Evolutionary conservation across 2,329 filamentous ascomycete genomes (phyloP), one percentile per base, ranked within the genome.

Genomic region (Pseudogymnoascus sp.): DNA sequence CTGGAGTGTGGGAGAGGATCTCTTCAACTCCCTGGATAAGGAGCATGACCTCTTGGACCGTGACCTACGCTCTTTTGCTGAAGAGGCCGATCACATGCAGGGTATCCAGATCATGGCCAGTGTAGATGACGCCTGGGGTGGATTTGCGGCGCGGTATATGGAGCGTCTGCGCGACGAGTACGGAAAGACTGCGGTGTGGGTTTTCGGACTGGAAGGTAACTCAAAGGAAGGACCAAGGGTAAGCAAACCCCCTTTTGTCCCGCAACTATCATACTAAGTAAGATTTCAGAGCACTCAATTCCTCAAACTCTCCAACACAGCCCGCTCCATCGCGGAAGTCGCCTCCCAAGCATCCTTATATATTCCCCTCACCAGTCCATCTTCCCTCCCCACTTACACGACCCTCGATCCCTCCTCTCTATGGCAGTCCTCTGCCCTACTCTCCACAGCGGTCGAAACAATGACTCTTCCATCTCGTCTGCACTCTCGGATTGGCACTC

Each of bases 41-140:
- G 91, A 96, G 68, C 85, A 92, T 66, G 93, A 97, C 68, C 74
- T 97, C 4, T 77, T 97, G 3, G 94, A 99, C 71, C 83, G 92
- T n/a, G 93, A 99, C 72, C 77, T 97, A 66, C 81, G 94, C 37
- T 86, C 86, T 0, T 97, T 97, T 71, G 84, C 87, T 2, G 94
- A 99, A 75, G 94, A 97, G 74, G 94, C 91, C 66, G 94, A 99
- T 73, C 86, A 91, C 61, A 81, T 97, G 75, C 92, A 97, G 73
- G 93, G 88, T 0, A 78, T 99, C 15, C 93, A 97, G 72, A 71
- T 92, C 9, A 82, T 92, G 63, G 79, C 86, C 2, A 82, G 83
- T 3, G 75, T 86, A 5, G 89, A 93, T 70, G 89, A 92, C 74
- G 88, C 87, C 11, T 94, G 90, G 90, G 88, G 86, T 64, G 89